A percentile compares a stretch with the other conserved stretches of the same genome.
These are phyloP conservation scores for Xylaria polymorpha DNA, from an alignment of 2,329 filamentous ascomycete genomes.

Conservation along the genomic window DNA sequence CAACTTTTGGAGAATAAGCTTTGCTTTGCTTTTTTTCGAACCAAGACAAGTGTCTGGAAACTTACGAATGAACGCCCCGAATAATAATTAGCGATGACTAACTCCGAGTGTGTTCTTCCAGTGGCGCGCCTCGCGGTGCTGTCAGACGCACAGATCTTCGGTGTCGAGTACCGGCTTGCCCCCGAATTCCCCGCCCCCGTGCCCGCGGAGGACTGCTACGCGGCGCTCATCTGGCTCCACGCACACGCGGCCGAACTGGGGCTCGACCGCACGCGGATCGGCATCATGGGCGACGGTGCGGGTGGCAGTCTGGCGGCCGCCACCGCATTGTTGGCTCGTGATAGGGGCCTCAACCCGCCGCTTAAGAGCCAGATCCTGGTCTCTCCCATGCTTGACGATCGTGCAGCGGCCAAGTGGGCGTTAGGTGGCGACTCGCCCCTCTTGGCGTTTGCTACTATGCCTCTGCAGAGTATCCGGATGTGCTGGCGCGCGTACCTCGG, in stretches of 20 bases:
- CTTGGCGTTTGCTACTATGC: conserved; percentile 30
- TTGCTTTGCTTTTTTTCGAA: too few relatives aligned
- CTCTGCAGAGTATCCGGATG: conserved; percentile 30
- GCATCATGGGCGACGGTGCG: conserved; percentile 64
- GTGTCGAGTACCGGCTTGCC: conserved; percentile 56
- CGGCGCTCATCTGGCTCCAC: conserved; percentile 46
- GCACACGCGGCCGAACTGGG: conserved; percentile 47
- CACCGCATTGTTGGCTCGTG: conserved; percentile 58
- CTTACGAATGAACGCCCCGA: too few relatives aligned
- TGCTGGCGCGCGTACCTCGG: conserved; percentile 43
- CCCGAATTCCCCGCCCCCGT: conserved; percentile 55
- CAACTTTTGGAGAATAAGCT: too few relatives aligned
- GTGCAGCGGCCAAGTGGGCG: conserved; percentile 26
- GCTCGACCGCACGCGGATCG: conserved; percentile 58
- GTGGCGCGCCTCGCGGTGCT: conserved; percentile 45
- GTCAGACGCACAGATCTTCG: conserved; percentile 53
- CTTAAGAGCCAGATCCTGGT: conserved; percentile 50
- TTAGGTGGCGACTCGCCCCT: conserved; percentile 25
- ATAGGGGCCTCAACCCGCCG: conserved; percentile 44
- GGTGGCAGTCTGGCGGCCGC: conserved; percentile 65
- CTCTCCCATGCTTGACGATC: conserved; percentile 52
- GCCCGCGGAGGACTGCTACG: conserved; percentile 54
- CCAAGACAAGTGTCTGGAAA: too few relatives aligned
- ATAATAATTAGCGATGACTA: too few relatives aligned
- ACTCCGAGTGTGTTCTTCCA: too few relatives aligned